These are phyloP conservation scores for Didymella pomorum DNA, from an alignment of 2,329 filamentous ascomycete species.

Conservation along the genomic window DNA sequence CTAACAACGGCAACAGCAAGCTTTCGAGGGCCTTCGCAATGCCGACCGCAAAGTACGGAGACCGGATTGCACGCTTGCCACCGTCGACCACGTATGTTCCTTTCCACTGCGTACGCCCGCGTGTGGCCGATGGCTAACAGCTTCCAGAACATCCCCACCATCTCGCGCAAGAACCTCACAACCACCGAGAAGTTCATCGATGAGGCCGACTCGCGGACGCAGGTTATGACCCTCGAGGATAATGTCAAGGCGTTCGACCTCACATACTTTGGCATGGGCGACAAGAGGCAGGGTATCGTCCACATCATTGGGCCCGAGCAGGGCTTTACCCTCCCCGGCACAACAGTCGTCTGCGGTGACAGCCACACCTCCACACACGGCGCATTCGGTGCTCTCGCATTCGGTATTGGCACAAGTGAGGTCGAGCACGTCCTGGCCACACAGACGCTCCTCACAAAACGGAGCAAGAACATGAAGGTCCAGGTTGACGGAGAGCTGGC, in stretches of 20 bases:
- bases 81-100: conserved; percentile 86
- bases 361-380: conserved; percentile 98
- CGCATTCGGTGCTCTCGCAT: conserved; percentile 92
- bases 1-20: conserved; percentile 69
- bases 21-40: conserved; percentile 93
- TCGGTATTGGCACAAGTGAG: conserved; percentile 97
- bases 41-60: conserved; percentile 86
- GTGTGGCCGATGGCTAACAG: conserved; percentile 22
- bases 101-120: conserved; percentile 2
- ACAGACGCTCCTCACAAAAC: conserved; percentile 91
- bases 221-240: conserved; percentile 95
- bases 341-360: conserved; percentile 96
- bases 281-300: conserved; percentile 97
- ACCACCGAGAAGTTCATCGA: conserved; percentile 93
- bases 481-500: conserved; percentile 91
- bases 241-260: conserved; percentile 97
- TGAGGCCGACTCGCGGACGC: conserved; percentile 89
- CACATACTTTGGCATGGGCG: conserved; percentile 95
- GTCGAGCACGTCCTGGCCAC: conserved; percentile 98
- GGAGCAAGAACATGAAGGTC: conserved; percentile 98
- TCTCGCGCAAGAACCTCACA: conserved; percentile 89
- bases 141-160: conserved; percentile 86
- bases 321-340: conserved; percentile 96
- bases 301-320: conserved; percentile 99
- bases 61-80: conserved; percentile 95